Base-by-base conservation (phyloP, 768 basidiomycete genomes). In the Holtermannia corniformis region DNA sequence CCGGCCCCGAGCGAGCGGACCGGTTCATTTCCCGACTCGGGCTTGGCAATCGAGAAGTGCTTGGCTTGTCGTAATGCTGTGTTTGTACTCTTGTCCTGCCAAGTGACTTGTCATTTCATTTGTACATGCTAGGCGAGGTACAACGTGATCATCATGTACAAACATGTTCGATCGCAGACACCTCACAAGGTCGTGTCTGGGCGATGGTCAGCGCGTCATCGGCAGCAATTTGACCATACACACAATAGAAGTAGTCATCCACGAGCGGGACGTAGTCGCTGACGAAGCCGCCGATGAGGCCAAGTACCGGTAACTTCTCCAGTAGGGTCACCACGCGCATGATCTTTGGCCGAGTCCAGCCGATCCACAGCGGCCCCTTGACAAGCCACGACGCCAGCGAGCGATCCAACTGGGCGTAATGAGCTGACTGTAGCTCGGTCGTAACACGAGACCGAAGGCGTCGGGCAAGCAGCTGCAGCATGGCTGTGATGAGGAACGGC, bases 311-410 rank as follows among this genome's bases (percentile, higher is more conserved):
- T 19, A 66, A 51, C 50, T 50, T 54, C 25, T 61, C 63, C 40
- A 68, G 40, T 24, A 21, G 13, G 4, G 51, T 58, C n/a, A 66
- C 52, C 23, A 64, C 16, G 5, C 65, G 43, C 51, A 64, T 55
- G 20, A 68, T 46, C 51, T 68, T 72, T 25, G 61, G 60, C 44
- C 68, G 26, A 13, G 68, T 72, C 52, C 58, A 72, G 20, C 62
- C 62, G 21, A 67, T 48, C 91, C 91, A 95, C 48, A 92, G 80
- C 19, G 85, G 81, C 19, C 89, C 90, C 41, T 87, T 82, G 56
- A 93, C 73, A 42, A 92, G 78, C 66, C 90, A 89, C 83, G 84
- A 87, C 10, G 85, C 65, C 57, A 93, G 78, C 60, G 87, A 84
- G 49, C 82, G 79, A 70, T 95, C 91, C 60, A 88, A 77, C 50